Evolutionary conservation across 192 early-diverging fungal species (phyloP).

Genomic region (Coemansia sp.): DNA sequence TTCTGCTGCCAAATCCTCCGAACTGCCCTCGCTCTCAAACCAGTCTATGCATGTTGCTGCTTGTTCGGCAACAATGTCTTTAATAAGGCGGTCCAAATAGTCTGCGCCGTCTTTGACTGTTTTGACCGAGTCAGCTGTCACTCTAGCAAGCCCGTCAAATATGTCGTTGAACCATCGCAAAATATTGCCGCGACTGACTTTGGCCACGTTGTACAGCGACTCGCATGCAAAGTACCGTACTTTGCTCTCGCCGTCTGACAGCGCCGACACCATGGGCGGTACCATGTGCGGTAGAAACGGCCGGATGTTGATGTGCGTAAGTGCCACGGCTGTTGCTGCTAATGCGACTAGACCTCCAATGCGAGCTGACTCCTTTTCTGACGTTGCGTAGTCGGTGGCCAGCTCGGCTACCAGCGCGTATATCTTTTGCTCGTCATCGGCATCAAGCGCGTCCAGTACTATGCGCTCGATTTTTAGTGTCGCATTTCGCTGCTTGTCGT

Average conservation of each 20-base stretch:
- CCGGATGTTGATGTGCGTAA: conserved; percentile 71
- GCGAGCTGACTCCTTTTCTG: conserved; percentile 75
- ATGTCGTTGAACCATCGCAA: conserved; percentile 94
- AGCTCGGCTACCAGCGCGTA: conserved; percentile 74
- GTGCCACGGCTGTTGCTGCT: conserved; percentile 82
- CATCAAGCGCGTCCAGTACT: conserved; percentile 62
- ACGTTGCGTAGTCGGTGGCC: conserved; percentile 87
- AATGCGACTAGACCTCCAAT: conserved; percentile 95
- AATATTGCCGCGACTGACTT: conserved; percentile 87
- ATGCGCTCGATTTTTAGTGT: conserved; percentile 89
- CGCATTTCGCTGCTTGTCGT: conserved; percentile 91
- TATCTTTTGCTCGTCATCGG: conserved; percentile 60
- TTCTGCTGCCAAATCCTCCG: background rate
- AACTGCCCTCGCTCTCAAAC: conserved; percentile 24
- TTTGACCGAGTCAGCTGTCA: conserved; percentile 79
- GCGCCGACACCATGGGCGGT: conserved; percentile 91
- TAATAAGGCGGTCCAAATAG: conserved; percentile 88
- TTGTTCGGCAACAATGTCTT: conserved; percentile 94
- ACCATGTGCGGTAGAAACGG: conserved; percentile 76
- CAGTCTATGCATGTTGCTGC: conserved; percentile 69
- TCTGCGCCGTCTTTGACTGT: conserved; percentile 95
- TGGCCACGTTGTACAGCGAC: conserved; percentile 96
- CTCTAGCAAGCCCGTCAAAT: conserved; percentile 93
- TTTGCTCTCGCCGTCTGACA: conserved; percentile 85
- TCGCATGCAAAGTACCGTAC: conserved; percentile 99